These are phyloP conservation scores for Solanum chiquidenum DNA, from an alignment of 257 asterid species.

Conservation along the genomic window DNA sequence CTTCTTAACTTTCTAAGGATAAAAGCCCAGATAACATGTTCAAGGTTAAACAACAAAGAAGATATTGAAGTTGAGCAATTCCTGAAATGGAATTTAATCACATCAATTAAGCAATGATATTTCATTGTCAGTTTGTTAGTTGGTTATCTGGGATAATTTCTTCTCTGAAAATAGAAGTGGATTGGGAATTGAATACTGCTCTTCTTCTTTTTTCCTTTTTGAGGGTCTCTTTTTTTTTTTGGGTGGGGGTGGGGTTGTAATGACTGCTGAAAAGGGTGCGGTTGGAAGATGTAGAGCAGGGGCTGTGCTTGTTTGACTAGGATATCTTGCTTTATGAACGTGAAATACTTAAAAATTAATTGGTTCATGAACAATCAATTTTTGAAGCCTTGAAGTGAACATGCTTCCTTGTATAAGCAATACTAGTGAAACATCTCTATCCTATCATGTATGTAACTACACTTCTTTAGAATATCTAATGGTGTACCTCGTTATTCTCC, in stretches of 20 bases:
- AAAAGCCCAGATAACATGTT: neutral
- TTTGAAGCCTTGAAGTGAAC: neutral
- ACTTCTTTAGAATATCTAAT: neutral
- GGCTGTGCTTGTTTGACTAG: neutral
- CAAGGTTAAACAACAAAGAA: neutral
- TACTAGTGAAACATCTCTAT: neutral
- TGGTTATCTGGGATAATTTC: neutral
- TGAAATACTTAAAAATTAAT: neutral
- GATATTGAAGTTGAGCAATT: neutral
- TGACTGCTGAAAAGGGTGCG: neutral
- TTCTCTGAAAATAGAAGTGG: neutral
- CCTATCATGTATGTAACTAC: neutral
- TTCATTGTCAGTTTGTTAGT: neutral
- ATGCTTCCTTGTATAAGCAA: neutral
- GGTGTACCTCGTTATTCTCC: neutral
- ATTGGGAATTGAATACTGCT: neutral
- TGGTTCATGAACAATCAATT: neutral
- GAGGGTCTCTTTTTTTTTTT: neutral
- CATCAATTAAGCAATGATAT: neutral
- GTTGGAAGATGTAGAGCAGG: neutral
- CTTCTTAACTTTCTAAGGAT: neutral
- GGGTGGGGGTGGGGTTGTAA: neutral
- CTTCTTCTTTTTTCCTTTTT: neutral
- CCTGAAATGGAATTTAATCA: neutral
- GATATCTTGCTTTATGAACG: neutral